A percentile compares a stretch with the other conserved stretches of the same genome.
Conservation (phyloP, 1,139 yeast species). For the Candida gigantensis region DNA sequence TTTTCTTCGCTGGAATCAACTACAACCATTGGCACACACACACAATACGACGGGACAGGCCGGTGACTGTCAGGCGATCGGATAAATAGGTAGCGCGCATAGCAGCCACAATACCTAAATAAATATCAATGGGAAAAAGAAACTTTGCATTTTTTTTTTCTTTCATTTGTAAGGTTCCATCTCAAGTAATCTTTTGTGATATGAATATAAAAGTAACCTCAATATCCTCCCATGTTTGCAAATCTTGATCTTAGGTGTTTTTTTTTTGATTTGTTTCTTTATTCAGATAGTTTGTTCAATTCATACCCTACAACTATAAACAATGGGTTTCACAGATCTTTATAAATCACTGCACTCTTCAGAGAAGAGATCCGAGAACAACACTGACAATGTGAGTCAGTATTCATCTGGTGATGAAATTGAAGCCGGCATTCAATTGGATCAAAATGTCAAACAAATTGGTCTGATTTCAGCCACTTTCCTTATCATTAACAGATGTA, state of each 20-base stretch:
- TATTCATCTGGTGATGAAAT: slow-evolving; percentile 23
- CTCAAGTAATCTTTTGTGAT: too few relatives aligned
- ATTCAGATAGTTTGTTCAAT: not conserved
- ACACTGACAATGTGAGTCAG: slow-evolving; percentile 19
- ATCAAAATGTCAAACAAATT: slow-evolving; percentile 54
- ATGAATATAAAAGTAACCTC: too few relatives aligned
- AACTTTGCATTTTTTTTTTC: not conserved
- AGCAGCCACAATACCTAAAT: too few relatives aligned
- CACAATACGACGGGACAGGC: too few relatives aligned
- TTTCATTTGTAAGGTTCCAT: too few relatives aligned
- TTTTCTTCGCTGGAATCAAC: too few relatives aligned
- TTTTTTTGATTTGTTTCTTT: not conserved
- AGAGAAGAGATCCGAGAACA: slow-evolving; percentile 7
- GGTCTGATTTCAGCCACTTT: slow-evolving; percentile 72
- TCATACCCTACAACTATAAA: not conserved
- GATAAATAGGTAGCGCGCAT: too few relatives aligned
- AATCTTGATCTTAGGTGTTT: not conserved
- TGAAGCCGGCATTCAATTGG: slow-evolving; percentile 42
- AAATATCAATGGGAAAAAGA: too few relatives aligned
- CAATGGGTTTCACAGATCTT: slow-evolving; percentile 11
- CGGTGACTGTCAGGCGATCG: too few relatives aligned
- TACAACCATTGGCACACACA: too few relatives aligned
- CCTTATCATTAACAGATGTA: slow-evolving; percentile 74
- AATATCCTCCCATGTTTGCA: too few relatives aligned
- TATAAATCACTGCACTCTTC: slow-evolving; percentile 7